Percentiles rank a stretch among this genome's conserved stretches.
Evolutionary conservation across 176 grass and related monocot genomes (phyloP).

Genomic region (Rhipidocladum racemiflorum): DNA sequence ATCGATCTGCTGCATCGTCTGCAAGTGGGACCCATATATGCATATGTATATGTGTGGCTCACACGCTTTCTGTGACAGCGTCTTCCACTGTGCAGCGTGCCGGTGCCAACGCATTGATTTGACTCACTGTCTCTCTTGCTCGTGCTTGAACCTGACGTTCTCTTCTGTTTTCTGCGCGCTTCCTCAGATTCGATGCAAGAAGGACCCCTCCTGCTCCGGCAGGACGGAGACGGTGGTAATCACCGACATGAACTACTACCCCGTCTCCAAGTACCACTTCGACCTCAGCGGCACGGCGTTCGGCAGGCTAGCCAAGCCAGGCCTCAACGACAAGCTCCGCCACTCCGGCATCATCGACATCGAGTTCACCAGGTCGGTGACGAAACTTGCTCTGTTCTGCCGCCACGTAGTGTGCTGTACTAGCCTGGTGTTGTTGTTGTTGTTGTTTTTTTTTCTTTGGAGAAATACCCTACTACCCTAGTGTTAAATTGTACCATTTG

Average conservation of each 20-base stretch:
- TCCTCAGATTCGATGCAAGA: constrained; percentile 51
- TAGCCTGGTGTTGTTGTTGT: too few relatives aligned
- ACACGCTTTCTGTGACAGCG: constrained; percentile 19
- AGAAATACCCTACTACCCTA: too few relatives aligned
- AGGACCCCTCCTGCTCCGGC: constrained; percentile 55
- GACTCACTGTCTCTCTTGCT: neutral
- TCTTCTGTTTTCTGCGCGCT: neutral
- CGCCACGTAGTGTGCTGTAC: neutral
- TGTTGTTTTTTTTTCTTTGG: too few relatives aligned
- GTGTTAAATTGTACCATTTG: neutral
- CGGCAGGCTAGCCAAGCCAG: constrained; percentile 62
- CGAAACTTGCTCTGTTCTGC: neutral
- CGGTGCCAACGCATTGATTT: constrained; percentile 1
- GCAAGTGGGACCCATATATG: neutral
- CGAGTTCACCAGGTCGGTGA: constrained; percentile 56
- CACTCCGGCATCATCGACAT: constrained; percentile 84
- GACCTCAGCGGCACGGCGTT: constrained; percentile 85
- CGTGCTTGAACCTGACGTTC: neutral
- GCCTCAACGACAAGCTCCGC: constrained; percentile 68
- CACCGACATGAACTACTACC: constrained; percentile 80
- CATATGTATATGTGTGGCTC: neutral
- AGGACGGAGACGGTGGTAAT: constrained; percentile 59
- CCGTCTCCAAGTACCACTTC: constrained; percentile 62
- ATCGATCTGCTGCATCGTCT: neutral
- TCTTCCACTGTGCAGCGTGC: constrained; percentile 6